Evolutionary conservation across 1,284 basidiomycete species (phyloP).

Genomic region (Naganishia liquefaciens): DNA sequence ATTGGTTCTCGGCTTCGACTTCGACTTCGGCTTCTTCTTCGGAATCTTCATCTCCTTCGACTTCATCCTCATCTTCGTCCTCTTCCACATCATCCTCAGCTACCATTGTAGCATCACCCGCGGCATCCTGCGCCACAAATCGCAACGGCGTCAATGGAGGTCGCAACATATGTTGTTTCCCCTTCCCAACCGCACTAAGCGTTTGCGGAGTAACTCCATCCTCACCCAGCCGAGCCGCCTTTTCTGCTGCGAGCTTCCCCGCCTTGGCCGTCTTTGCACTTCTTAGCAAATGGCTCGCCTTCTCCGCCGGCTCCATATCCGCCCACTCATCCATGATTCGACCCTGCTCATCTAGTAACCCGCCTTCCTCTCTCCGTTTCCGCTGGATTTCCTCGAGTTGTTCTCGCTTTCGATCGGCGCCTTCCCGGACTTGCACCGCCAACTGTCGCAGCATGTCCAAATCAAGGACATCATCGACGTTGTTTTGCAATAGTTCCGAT

Average conservation of each 20-base stretch:
- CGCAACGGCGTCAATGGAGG: constrained; percentile 18
- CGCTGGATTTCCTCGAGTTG: constrained; percentile 44
- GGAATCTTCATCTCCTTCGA: constrained; percentile 13
- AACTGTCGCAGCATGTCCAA: constrained; percentile 35
- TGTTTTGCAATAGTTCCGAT: constrained; percentile 48
- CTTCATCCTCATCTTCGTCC: constrained; percentile 34
- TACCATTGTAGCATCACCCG: constrained; percentile 4
- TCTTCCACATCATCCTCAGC: constrained; percentile 28
- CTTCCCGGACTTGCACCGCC: constrained; percentile 40
- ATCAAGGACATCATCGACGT: constrained; percentile 36
- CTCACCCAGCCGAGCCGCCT: not conserved
- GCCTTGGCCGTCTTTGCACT: constrained; percentile 26
- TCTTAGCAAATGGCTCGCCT: constrained; percentile 18
- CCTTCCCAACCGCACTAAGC: not conserved
- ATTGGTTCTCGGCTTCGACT: constrained; percentile 7
- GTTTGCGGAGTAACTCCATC: not conserved
- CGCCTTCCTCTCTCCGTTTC: constrained; percentile 43
- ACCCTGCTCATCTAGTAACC: constrained; percentile 22
- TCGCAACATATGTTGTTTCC: not conserved
- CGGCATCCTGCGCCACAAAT: not conserved
- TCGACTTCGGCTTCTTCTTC: constrained; percentile 5
- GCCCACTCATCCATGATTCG: constrained; percentile 30
- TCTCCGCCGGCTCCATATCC: constrained; percentile 41
- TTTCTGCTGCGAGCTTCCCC: constrained; percentile 19
- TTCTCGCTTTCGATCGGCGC: constrained; percentile 46